Evolutionary conservation across 345 rosid species (phyloP).

Genomic region (Pistacia integerrima): DNA sequence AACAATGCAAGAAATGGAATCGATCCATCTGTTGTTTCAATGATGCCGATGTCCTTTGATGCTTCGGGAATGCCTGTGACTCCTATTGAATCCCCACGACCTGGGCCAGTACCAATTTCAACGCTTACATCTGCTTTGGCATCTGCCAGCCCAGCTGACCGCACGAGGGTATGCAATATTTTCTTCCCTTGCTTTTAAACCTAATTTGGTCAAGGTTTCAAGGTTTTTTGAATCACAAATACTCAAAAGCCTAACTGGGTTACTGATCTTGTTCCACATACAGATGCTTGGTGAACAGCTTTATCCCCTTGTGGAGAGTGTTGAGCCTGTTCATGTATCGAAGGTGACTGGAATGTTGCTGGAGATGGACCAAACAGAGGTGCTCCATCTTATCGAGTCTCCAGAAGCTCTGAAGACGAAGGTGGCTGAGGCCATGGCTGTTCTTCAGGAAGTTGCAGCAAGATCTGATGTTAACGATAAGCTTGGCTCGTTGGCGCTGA

Average conservation of each 20-base stretch:
- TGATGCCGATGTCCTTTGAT: conserved; percentile 47
- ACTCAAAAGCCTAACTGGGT: not conserved
- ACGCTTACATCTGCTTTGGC: conserved; percentile 63
- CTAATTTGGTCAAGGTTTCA: not conserved
- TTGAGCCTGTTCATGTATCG: conserved; percentile 53
- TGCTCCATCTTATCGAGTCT: conserved; percentile 68
- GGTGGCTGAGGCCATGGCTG: conserved; percentile 70
- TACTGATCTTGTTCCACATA: not conserved
- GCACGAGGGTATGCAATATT: conserved; percentile 31
- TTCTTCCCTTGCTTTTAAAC: not conserved
- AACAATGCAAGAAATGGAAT: conserved; percentile 40
- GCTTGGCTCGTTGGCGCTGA: conserved; percentile 30
- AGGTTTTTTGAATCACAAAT: too few relatives aligned
- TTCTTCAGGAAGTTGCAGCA: conserved; percentile 43
- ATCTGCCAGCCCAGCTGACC: conserved; percentile 42
- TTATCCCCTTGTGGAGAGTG: conserved; percentile 60
- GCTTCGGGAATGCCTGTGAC: conserved; percentile 39
- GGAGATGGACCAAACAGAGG: conserved; percentile 82
- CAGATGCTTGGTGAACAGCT: conserved; percentile 83
- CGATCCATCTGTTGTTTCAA: conserved; percentile 40
- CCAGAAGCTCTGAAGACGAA: conserved; percentile 68
- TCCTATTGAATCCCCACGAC: conserved; percentile 31
- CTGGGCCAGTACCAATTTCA: conserved; percentile 36
- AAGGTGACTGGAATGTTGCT: conserved; percentile 82
- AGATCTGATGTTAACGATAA: conserved; percentile 38